phyloP scores from a whole-genome alignment of 768 basidiomycete species.

The Termitomyces sp. region DNA sequence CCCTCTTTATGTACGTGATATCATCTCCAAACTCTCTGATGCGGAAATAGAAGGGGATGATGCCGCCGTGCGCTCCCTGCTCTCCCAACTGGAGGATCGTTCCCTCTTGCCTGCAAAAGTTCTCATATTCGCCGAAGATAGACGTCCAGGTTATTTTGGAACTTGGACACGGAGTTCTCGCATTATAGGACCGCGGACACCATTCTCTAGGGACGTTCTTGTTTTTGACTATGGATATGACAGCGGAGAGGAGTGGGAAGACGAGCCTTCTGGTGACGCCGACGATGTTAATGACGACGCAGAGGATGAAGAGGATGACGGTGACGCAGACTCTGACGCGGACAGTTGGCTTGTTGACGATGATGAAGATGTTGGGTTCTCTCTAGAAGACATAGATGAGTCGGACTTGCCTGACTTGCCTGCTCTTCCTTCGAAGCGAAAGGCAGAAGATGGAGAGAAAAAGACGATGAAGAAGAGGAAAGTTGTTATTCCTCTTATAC shows the following conservation, averaged over 20 bases:
- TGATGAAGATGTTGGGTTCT: conserved; percentile 47
- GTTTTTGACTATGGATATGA: conserved; percentile 88
- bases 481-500: conserved; percentile 71
- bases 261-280: conserved; percentile 74
- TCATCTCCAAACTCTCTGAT: conserved; percentile 64
- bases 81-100: conserved; percentile 57
- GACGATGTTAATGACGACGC: conserved; percentile 72
- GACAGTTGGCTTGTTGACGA: conserved; percentile 79
- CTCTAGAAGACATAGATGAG: conserved; percentile 33
- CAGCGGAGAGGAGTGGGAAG: conserved; percentile 95
- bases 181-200: conserved; percentile 75
- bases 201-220: conserved; percentile 72
- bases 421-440: conserved; percentile 49
- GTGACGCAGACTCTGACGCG: conserved; percentile 66
- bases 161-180: conserved; percentile 87
- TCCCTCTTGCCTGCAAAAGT: conserved; percentile 67
- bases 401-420: conserved; percentile 29
- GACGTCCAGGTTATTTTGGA: conserved; percentile 88
- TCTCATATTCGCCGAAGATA: conserved; percentile 78
- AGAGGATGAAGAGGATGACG: conserved; percentile 53
- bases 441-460: conserved; percentile 47
- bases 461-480: conserved; percentile 65
- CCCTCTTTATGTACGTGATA: conserved; percentile 33
- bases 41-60: conserved; percentile 75
- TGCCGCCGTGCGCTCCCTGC: conserved; percentile 56